Conservation (phyloP, 2,329 filamentous ascomycete species). For the Verticillium dahliae region DNA sequence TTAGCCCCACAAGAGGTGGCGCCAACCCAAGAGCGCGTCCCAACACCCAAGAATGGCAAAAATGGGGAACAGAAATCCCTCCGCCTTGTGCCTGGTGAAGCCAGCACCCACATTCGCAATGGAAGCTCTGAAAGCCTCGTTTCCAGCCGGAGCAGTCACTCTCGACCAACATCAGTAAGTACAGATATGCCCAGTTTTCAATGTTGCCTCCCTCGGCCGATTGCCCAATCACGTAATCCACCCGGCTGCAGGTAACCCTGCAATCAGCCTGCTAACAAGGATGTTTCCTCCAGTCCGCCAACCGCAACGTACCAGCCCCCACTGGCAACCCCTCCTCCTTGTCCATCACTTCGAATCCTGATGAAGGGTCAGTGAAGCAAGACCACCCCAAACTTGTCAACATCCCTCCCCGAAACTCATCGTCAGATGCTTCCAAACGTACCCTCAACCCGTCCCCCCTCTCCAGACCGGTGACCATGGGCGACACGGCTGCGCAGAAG, state of each 20-base stretch:
- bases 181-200: background rate
- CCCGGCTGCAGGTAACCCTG: background rate
- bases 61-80: conserved; percentile 35
- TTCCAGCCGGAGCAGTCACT: conserved; percentile 51
- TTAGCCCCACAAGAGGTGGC: conserved; percentile 20
- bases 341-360: conserved; percentile 32
- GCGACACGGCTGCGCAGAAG: conserved; percentile 40
- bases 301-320: conserved; percentile 49
- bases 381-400: conserved; percentile 50
- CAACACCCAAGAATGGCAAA: conserved; percentile 17
- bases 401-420: conserved; percentile 56
- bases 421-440: conserved; percentile 61
- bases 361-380: conserved; percentile 39
- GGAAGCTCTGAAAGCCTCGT: conserved; percentile 60
- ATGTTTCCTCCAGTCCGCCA: conserved; percentile 46
- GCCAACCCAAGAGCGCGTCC: conserved; percentile 23
- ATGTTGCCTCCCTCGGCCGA: conserved; percentile 13
- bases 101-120: conserved; percentile 33
- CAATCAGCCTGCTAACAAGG: conserved; percentile 37
- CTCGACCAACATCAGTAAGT: conserved; percentile 48
- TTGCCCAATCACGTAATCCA: conserved; percentile 37
- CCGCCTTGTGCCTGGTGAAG: conserved; percentile 24
- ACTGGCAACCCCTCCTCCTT: conserved; percentile 41
- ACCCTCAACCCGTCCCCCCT: conserved; percentile 64
- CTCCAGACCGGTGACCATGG: conserved; percentile 63